Base-by-base conservation (phyloP, 176 grass and related monocot species). In the Poa annua region DNA sequence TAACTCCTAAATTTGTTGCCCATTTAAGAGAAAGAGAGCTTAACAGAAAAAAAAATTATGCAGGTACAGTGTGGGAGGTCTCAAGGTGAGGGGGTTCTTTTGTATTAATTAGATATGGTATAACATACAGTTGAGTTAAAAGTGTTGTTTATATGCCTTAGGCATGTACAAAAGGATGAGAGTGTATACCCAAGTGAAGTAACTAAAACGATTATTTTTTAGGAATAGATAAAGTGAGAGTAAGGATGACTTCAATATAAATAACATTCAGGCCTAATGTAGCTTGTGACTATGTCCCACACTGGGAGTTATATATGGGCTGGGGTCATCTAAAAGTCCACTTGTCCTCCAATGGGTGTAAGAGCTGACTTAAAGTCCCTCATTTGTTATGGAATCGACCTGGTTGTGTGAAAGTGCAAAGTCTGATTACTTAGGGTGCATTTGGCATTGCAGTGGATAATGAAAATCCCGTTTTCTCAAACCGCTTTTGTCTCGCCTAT, bases 1-100 rank as follows among this genome's bases (percentile, higher is more conserved):
- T 45, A 51, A 48, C 29, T 84, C 11, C 57, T 22, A 20, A 26
- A 53, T 84, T 34, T 39, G 29, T 14, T 29, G 0, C 4, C 20
- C 32, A 83, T 83, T 75, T 64, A 34, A 84, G 1, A 0, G 57
- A 75, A 73, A 11, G 24, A 60, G 68, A 64, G 42, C 20, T 64
- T 55, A 50, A n/a, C 48, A 41, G 13, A 47, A 48, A 63, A 17
- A 11, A 35, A 24, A n/a, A n/a, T n/a, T n/a, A 48, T 71, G 14
- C 12, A 71, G 13, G 41, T 71, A 45, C 41, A 45, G 68, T 26
- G 68, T 71, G 13, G 41, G 44, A 79, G 41, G 54, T n/a, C 76
- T 38, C 56, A 65, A 51, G 67, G 59, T 52, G 13, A 51, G 14
- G 8, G 70, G 16, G n/a, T n/a, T n/a, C n/a, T n/a, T n/a, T n/a